Conservation (phyloP, 306 rosid genomes). For the Prunus mongolica region DNA sequence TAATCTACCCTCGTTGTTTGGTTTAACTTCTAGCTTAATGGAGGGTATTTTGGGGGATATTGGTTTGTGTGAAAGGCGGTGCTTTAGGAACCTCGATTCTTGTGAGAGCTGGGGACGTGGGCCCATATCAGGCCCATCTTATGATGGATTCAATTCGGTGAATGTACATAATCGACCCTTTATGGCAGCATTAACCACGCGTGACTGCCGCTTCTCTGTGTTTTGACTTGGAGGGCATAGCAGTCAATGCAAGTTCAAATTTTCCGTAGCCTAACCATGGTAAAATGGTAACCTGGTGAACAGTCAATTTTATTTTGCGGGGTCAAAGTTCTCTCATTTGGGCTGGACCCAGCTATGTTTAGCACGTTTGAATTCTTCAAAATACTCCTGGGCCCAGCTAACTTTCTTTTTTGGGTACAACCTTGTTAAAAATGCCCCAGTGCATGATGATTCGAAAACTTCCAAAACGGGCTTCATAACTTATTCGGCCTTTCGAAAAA, state of each 20-base stretch:
- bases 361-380: background rate
- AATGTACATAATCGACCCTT: slow-evolving; percentile 23
- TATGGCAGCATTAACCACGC: slow-evolving; percentile 20
- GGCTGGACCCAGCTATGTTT: background rate
- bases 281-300: background rate
- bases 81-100: background rate
- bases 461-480: background rate
- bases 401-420: too few species aligned
- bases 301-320: background rate
- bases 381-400: background rate
- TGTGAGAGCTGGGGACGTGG: background rate
- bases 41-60: slow-evolving; percentile 7
- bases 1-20: background rate
- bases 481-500: background rate
- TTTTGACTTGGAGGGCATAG: slow-evolving; percentile 7
- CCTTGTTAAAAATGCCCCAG: background rate
- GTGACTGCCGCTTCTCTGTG: slow-evolving; percentile 22
- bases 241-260: slow-evolving; percentile 5
- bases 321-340: background rate
- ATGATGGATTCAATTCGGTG: slow-evolving; percentile 24
- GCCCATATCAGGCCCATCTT: slow-evolving; percentile 11
- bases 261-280: background rate
- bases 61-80: background rate
- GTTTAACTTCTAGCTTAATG: background rate
- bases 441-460: background rate